Evolutionary conservation across 2,329 filamentous ascomycete species (phyloP).

Genomic region (Apiospora arundinis): DNA sequence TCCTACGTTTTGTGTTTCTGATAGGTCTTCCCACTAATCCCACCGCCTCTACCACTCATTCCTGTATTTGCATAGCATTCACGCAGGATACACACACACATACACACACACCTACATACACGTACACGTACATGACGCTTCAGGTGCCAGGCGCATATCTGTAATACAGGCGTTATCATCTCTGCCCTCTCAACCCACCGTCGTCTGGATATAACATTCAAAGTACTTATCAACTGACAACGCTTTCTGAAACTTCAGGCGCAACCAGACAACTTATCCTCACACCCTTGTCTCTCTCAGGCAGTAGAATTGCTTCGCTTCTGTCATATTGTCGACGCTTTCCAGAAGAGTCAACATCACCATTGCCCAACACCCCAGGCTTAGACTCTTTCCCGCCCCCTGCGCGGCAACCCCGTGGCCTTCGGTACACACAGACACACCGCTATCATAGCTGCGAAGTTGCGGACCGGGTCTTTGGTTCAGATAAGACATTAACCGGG

Average conservation of each 20-base stretch:
- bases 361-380: background rate
- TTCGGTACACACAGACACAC: slow-evolving; percentile 7
- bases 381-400: background rate
- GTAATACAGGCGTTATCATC: background rate
- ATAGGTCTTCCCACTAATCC: slow-evolving; percentile 19
- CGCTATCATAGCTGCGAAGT: background rate
- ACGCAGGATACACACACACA: slow-evolving; percentile 1
- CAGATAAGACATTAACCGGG: slow-evolving; percentile 14
- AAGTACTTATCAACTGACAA: slow-evolving; percentile 7
- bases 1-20: slow-evolving; percentile 20
- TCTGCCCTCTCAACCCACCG: background rate
- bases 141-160: slow-evolving; percentile 2
- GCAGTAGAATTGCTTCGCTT: background rate
- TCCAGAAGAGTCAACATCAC: background rate
- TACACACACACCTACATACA: background rate
- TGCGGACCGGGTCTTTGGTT: slow-evolving; percentile 3
- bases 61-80: slow-evolving; percentile 6
- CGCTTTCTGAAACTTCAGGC: slow-evolving; percentile 8
- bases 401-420: slow-evolving; percentile 8
- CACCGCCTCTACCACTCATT: slow-evolving; percentile 17
- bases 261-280: background rate
- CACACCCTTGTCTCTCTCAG: slow-evolving; percentile 6
- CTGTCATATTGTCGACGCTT: slow-evolving; percentile 19
- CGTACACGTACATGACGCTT: slow-evolving; percentile 16
- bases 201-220: background rate